A percentile compares a stretch with the other conserved stretches of the same genome.
Evolutionary conservation across 2,329 filamentous ascomycete species (phyloP).

Genomic region (Exophiala sp.): DNA sequence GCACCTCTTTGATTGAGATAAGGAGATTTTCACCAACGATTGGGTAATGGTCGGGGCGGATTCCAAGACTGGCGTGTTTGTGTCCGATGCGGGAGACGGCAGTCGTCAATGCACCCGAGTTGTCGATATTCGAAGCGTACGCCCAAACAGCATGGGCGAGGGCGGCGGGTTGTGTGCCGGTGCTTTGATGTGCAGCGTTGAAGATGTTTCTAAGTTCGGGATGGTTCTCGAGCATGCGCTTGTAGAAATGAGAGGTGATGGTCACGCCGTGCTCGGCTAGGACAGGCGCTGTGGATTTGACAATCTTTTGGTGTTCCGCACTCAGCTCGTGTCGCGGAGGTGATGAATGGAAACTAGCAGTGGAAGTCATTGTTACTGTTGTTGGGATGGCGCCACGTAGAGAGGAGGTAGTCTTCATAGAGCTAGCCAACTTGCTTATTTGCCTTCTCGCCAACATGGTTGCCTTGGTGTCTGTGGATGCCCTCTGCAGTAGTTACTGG

Average conservation of each 20-base stretch:
- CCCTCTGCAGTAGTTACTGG: background rate
- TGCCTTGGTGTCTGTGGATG: background rate
- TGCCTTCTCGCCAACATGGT: background rate
- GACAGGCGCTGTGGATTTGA: constrained; percentile 68
- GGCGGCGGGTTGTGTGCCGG: constrained; percentile 65
- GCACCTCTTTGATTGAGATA: constrained; percentile 62
- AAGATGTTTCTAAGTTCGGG: constrained; percentile 68
- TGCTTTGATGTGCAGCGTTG: constrained; percentile 67
- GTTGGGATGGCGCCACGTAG: background rate
- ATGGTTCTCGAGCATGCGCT: constrained; percentile 61
- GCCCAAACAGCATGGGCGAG: constrained; percentile 66
- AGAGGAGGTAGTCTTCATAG: background rate
- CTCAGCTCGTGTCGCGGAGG: constrained; percentile 43
- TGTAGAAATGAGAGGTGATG: constrained; percentile 71
- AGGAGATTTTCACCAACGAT: constrained; percentile 69
- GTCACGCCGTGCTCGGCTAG: constrained; percentile 64
- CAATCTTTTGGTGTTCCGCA: constrained; percentile 59
- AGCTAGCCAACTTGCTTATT: background rate
- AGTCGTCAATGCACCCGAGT: constrained; percentile 58
- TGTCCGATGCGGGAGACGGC: constrained; percentile 68
- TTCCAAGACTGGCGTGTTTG: constrained; percentile 69
- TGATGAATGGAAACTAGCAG: background rate
- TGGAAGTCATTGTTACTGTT: background rate
- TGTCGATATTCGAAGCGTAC: constrained; percentile 69
- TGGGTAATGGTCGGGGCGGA: constrained; percentile 65